These are phyloP conservation scores for Asterochloris erici DNA, from an alignment of 139 green algal genomes.

Conservation along the genomic window DNA sequence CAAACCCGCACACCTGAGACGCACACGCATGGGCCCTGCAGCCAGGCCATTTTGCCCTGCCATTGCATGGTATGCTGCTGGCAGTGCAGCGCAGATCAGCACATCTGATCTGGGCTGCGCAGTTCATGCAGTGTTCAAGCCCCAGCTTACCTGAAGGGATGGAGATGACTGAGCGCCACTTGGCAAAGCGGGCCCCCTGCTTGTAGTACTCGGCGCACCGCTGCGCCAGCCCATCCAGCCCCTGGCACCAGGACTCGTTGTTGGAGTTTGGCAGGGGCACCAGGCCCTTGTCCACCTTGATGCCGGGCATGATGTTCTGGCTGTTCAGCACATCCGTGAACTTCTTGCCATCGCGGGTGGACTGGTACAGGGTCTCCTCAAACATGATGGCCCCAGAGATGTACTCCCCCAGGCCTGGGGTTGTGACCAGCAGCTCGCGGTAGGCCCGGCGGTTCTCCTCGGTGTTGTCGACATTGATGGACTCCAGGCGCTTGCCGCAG, in stretches of 20 bases:
- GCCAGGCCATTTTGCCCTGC: no score
- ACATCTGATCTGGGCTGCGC: no score
- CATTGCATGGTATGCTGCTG: no score
- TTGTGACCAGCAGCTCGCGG: conserved; percentile 92
- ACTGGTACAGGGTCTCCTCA: conserved; percentile 99
- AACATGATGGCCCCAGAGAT: conserved; percentile 94
- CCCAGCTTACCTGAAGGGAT: conserved; percentile 58
- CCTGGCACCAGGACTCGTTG: conserved; percentile 93
- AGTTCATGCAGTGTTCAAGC: no score
- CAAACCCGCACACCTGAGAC: no score
- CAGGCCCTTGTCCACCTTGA: conserved; percentile 98
- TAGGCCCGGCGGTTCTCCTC: conserved; percentile 96
- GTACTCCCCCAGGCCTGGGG: conserved; percentile 88
- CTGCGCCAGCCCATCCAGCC: conserved; percentile 92
- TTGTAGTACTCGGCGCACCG: conserved; percentile 97
- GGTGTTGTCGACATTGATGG: conserved; percentile 98
- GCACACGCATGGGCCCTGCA: no score
- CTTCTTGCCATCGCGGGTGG: conserved; percentile 67
- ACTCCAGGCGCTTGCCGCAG: conserved; percentile 93
- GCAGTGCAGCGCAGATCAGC: no score
- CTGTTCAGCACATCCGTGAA: conserved; percentile 88
- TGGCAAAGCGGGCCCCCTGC: conserved; percentile 93
- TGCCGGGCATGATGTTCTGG: conserved; percentile 50
- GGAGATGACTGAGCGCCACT: conserved; percentile 94
- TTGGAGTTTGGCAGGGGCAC: conserved; percentile 90